A percentile compares a stretch with the other conserved stretches of the same genome.
Evolutionary conservation across 2,329 filamentous ascomycete genomes (phyloP).

Genomic region (Hypoxylon sp.): DNA sequence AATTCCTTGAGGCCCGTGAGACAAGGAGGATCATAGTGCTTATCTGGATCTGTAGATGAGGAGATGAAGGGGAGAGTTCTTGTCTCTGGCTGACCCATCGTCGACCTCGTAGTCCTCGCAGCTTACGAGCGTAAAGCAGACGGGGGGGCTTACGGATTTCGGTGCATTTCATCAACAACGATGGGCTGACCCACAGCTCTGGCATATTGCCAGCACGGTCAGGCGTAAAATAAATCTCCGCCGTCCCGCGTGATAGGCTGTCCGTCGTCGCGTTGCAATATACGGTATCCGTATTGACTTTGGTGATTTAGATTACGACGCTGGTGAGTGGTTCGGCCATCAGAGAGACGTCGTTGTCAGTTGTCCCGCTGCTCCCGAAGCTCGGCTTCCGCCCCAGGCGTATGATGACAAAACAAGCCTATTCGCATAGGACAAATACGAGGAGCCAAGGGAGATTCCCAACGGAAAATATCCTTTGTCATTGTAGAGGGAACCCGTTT

Average conservation of each 20-base stretch:
- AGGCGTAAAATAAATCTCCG: slow-evolving; percentile 18
- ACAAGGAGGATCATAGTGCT: background rate
- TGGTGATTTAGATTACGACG: slow-evolving; percentile 21
- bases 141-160: background rate
- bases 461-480: too few relatives aligned
- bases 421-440: background rate
- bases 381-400: too few relatives aligned
- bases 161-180: background rate
- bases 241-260: slow-evolving; percentile 20
- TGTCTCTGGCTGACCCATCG: background rate
- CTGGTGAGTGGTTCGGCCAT: slow-evolving; percentile 9
- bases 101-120: too few relatives aligned
- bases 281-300: too few relatives aligned
- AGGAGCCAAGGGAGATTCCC: background rate
- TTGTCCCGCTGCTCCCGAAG: background rate
- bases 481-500: background rate
- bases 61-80: background rate
- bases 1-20: background rate
- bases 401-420: too few relatives aligned
- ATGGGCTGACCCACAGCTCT: background rate
- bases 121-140: background rate
- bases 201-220: background rate
- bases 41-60: background rate
- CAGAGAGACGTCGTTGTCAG: too few relatives aligned
- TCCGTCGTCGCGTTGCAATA: slow-evolving; percentile 3